Base-by-base conservation (phyloP, 257 asterid genomes). In the Lithospermum erythrorhizon region DNA sequence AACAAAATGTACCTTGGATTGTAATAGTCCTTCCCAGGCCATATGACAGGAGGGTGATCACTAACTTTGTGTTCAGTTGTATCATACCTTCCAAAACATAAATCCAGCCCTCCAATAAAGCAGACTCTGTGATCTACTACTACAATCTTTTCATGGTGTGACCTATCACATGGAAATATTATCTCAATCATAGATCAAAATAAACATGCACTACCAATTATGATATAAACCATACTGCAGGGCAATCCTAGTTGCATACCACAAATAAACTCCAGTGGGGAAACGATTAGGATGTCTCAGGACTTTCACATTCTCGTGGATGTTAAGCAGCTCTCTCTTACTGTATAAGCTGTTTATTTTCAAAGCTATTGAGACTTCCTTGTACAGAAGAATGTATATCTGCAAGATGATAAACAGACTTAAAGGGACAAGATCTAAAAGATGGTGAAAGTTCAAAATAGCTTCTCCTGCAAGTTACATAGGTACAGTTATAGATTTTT, bases 21-120 rank as follows among this genome's bases (percentile, higher is more conserved):
- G 64, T 90, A 90, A 76, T 90, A 90, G 83, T 90, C 98, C 77
- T 87, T 90, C 70, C 98, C 98, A 24, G 96, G 96, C 94, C 95
- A 90, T 62, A 73, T 16, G 30, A 52, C 59, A 72, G 94, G 80
- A 67, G 95, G 91, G 67, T 14, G 67, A 68, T 90, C 98, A 65
- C 86, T 83, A 29, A 90, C 67, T 75, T 64, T 79, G 73, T 90
- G 98, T 63, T 90, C 94, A 66, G 61, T 71, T 35, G 95, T 83
- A 71, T 90, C 98, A 65, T 83, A 85, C 30, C 98, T 94, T 66
- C 98, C 98, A 72, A 87, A 90, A 81, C 96, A 90, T 68, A 87
- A 78, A 79, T 90, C 98, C 58, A 90, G 71, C 65, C 98, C 98
- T 64, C 98, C 98, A 61, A 90, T 85, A 73, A 71, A 87, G 72